A percentile compares a stretch with the other conserved stretches of the same genome.
Evolutionary conservation across 306 rosid genomes (phyloP).

Genomic region (Styphnolobium japonicum): DNA sequence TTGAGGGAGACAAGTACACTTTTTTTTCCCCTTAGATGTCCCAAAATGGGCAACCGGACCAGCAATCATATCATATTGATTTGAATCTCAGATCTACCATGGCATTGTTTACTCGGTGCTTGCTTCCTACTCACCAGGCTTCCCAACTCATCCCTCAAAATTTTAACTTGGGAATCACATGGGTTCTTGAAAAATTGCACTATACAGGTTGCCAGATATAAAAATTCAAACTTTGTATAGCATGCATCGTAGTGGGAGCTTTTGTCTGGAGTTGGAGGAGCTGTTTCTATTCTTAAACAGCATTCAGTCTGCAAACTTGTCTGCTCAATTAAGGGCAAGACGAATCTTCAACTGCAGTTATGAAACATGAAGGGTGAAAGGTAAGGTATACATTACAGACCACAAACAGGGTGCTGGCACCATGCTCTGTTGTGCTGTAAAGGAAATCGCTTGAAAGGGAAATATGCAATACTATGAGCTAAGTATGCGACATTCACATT

Average conservation of each 20-base stretch:
- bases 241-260: conserved; percentile 20
- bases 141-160: conserved; percentile 1
- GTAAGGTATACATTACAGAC: not conserved
- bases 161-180: conserved; percentile 20
- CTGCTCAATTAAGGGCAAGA: conserved; percentile 2
- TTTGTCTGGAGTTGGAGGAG: conserved; percentile 12
- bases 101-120: conserved; percentile 14
- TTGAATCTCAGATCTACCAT: conserved; percentile 12
- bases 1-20: conserved; percentile 23
- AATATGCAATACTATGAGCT: conserved; percentile 3
- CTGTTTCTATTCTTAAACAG: not conserved
- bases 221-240: not conserved
- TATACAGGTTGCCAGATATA: conserved; percentile 6
- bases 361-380: conserved; percentile 20
- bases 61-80: conserved; percentile 18
- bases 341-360: conserved; percentile 1
- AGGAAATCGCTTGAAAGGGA: not conserved
- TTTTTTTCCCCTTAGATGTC: not conserved
- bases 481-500: conserved; percentile 7
- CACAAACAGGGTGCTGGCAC: conserved; percentile 1
- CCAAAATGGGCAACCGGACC: not conserved
- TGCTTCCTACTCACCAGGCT: conserved; percentile 32
- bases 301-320: conserved; percentile 14
- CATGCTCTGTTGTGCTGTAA: conserved; percentile 11
- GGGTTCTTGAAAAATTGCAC: conserved; percentile 15